Evolutionary conservation across 352 stramenopile genomes (phyloP).

Genomic region (Blastocystis sp.): DNA sequence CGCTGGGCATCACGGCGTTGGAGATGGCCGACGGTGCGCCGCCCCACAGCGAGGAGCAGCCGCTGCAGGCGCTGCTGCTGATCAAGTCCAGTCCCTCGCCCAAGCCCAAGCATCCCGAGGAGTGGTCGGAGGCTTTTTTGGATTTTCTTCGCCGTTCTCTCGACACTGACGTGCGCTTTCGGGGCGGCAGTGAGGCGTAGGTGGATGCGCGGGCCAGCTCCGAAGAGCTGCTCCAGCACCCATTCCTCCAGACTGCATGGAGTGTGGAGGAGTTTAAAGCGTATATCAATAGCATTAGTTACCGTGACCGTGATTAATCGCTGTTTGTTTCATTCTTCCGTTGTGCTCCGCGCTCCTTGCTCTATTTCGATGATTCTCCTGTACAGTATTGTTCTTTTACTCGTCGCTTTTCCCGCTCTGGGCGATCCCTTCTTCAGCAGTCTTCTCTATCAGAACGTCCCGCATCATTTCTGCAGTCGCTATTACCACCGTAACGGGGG

Average conservation of each 20-base stretch:
- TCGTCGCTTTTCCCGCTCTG: slow-evolving; percentile 1
- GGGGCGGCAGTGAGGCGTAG: not conserved
- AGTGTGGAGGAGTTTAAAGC: slow-evolving; percentile 72
- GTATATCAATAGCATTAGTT: not conserved
- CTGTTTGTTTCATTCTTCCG: not conserved
- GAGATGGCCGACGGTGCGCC: slow-evolving; percentile 84
- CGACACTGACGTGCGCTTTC: slow-evolving; percentile 73
- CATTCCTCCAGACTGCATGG: slow-evolving; percentile 78
- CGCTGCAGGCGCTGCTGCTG: slow-evolving; percentile 78
- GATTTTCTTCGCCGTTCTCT: slow-evolving; percentile 82
- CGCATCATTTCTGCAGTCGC: slow-evolving; percentile 60
- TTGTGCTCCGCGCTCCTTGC: not conserved
- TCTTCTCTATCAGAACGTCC: slow-evolving; percentile 64
- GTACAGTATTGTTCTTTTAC: slow-evolving; percentile 39
- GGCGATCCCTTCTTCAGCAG: slow-evolving; percentile 56
- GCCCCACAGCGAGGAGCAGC: slow-evolving; percentile 83
- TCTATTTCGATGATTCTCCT: slow-evolving; percentile 7
- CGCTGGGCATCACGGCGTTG: slow-evolving; percentile 82
- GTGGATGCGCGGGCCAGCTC: slow-evolving; percentile 77
- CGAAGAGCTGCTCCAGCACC: slow-evolving; percentile 81
- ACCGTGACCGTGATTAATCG: slow-evolving; percentile 3
- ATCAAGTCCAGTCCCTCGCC: slow-evolving; percentile 80
- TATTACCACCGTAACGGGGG: slow-evolving; percentile 62
- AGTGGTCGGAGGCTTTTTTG: slow-evolving; percentile 79
- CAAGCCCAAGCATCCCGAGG: slow-evolving; percentile 76